Evolutionary conservation across 2,329 filamentous ascomycete species (phyloP).

Genomic region (Domatiomyces catenatus): DNA sequence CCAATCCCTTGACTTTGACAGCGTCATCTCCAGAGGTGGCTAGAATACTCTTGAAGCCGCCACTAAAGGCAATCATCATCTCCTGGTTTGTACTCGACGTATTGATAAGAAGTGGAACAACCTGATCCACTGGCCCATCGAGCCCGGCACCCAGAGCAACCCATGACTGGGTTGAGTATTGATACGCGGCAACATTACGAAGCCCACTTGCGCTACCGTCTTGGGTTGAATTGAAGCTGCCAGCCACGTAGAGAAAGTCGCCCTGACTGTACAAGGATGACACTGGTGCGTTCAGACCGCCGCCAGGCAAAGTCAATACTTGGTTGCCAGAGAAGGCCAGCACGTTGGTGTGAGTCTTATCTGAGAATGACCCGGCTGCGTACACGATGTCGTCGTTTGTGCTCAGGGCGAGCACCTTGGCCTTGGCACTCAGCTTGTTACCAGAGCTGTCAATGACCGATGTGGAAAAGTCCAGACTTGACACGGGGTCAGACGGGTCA

Average conservation of each 20-base stretch:
- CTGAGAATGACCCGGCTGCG: constrained; percentile 72
- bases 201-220: constrained; percentile 35
- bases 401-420: constrained; percentile 55
- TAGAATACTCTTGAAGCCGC: constrained; percentile 59
- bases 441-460: constrained; percentile 68
- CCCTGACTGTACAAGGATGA: constrained; percentile 52
- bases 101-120: constrained; percentile 68
- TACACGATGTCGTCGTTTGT: constrained; percentile 51
- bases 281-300: constrained; percentile 71
- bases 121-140: constrained; percentile 57
- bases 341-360: constrained; percentile 54
- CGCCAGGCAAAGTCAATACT: constrained; percentile 45
- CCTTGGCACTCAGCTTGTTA: constrained; percentile 49
- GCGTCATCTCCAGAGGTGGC: constrained; percentile 49
- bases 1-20: constrained; percentile 57
- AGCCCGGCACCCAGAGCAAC: constrained; percentile 68
- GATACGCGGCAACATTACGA: constrained; percentile 62
- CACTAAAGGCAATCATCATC: constrained; percentile 62
- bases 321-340: constrained; percentile 54
- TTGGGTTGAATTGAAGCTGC: constrained; percentile 63
- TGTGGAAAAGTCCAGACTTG: constrained; percentile 46
- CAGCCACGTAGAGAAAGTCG: constrained; percentile 61
- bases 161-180: constrained; percentile 56
- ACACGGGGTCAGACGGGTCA: constrained; percentile 47
- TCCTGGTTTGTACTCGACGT: constrained; percentile 54